A percentile compares a stretch with the other conserved stretches of the same genome.
phyloP scores from a whole-genome alignment of 2,329 filamentous ascomycete species.

The Botrytis byssoidea region DNA sequence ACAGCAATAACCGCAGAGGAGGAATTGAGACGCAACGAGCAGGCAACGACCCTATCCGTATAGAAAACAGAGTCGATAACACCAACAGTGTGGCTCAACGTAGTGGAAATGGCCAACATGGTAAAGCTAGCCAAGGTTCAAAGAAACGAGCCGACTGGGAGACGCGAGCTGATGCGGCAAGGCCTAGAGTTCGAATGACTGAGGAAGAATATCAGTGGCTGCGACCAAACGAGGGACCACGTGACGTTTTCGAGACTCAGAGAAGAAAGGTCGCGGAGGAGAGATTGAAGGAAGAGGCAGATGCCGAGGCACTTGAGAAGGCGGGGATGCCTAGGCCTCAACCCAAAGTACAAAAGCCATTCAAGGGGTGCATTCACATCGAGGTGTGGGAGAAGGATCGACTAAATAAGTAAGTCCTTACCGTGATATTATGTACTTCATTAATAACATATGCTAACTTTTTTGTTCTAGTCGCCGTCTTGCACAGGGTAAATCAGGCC shows the following conservation, averaged over 20 bases:
- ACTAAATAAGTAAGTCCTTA: neutral
- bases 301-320: neutral
- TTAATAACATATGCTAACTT: neutral
- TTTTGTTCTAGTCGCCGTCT: neutral
- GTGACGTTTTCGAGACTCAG: neutral
- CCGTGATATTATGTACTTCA: neutral
- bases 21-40: neutral
- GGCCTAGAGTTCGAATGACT: neutral
- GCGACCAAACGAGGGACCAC: neutral
- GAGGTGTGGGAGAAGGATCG: neutral
- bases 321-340: neutral
- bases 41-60: accelerated
- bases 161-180: neutral
- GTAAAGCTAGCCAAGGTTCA: accelerated
- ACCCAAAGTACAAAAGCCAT: neutral
- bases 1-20: too few species aligned
- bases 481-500: neutral
- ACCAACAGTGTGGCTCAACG: neutral
- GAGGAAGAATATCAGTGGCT: slow-evolving; percentile 8
- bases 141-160: neutral
- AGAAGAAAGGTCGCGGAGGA: neutral
- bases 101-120: too few species aligned
- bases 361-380: neutral
- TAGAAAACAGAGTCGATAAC: neutral
- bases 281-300: neutral